Conservation (phyloP, 345 rosid species). For the Isatis tinctoria region DNA sequence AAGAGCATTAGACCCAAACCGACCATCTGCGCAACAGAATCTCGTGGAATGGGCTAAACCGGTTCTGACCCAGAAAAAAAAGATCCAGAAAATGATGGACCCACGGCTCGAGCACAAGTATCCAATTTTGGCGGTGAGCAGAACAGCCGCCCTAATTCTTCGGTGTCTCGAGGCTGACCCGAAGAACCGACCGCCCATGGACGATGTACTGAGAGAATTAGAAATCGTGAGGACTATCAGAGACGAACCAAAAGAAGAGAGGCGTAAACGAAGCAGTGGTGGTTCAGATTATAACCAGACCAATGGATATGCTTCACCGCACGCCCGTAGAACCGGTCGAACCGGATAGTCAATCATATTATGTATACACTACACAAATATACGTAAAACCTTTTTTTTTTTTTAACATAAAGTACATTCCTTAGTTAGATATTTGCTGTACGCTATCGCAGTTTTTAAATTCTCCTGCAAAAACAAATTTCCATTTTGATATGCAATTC, state of each 20-base stretch:
- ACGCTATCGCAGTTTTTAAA: neutral
- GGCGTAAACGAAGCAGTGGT: constrained; percentile 13
- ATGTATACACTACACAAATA: neutral
- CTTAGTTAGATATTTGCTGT: neutral
- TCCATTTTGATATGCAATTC: neutral
- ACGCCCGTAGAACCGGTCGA: constrained; percentile 25
- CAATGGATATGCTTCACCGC: constrained; percentile 8
- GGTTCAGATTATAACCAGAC: constrained; percentile 15
- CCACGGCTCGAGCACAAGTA: constrained; percentile 49
- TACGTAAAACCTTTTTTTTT: neutral
- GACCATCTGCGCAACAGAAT: constrained; percentile 43
- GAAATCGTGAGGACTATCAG: constrained; percentile 34
- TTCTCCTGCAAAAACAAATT: neutral
- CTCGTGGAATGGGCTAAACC: constrained; percentile 67
- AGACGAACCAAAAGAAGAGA: constrained; percentile 34
- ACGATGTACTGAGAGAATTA: constrained; percentile 44
- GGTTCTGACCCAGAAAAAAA: constrained; percentile 39
- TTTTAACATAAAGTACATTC: too few species aligned
- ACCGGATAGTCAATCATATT: constrained; percentile 13
- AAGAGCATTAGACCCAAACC: constrained; percentile 50
- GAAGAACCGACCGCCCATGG: constrained; percentile 71
- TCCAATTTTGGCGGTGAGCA: constrained; percentile 46
- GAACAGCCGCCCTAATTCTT: constrained; percentile 45
- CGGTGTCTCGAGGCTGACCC: constrained; percentile 61
- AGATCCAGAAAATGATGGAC: constrained; percentile 67